Evolutionary conservation across 225 moss, liverwort and hornwort species (phyloP), one percentile per base, ranked within the genome.

Genomic region (Bryum argenteum): DNA sequence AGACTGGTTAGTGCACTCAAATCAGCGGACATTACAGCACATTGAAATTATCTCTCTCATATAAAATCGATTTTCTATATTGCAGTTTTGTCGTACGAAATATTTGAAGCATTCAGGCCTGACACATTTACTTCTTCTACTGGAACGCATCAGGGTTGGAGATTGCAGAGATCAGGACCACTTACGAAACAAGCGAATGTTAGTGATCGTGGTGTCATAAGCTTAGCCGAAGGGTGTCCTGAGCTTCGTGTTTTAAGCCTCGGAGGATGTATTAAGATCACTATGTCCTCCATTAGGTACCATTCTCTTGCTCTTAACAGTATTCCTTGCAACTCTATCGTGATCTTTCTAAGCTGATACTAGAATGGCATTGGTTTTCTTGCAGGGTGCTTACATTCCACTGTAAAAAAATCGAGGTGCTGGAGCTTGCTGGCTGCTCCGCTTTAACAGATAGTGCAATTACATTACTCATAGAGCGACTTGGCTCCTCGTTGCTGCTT

Each of bases 321-420:
- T 19, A 45, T 41, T 23, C 17, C 47, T 41, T 42, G 43, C 10
- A 68, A 75, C 11, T 51, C 62, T 72, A 21, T 48, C 65, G 42
- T 56, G 44, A 61, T 50, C 6, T 48, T 12, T 60, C 7, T 18
- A 13, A 56, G 39, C 63, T 63, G 71, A 19, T 51, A 65, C 43
- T 63, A 41, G 19, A 44, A 68, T 58, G 59, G 16, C 64, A 50
- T 51, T 71, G 54, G 79, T 71, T 65, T 73, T 65, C 55, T 74
- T 77, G 77, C 93, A 97, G 97, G 81, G 77, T 79, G n/a, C 89
- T 98, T 52, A 88, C 94, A 22, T 94, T 88, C 64, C 94, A 98
- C 57, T 98, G 97, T 83, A 91, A 83, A 54, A 81, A 72, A 10
- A 73, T 98, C 70, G 79, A 89, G 69, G 89, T 89, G 72, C 75